A percentile compares a stretch with the other conserved stretches of the same genome.
phyloP scores from a whole-genome alignment of 192 early-diverging fungal species.

The Rhizophagus prolifer region DNA sequence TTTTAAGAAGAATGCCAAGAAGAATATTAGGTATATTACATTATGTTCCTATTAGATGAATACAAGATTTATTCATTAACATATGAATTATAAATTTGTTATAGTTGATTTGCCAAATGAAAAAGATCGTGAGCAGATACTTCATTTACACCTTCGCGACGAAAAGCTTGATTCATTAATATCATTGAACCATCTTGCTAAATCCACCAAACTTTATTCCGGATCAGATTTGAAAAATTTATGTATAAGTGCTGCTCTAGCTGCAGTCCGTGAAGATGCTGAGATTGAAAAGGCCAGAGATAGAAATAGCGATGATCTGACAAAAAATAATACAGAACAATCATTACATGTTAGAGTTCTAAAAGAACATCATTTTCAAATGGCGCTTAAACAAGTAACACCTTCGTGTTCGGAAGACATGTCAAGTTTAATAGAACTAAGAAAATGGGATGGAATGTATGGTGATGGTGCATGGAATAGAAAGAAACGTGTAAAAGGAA shows the following conservation, averaged over 20 bases:
- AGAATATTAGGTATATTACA: conserved; percentile 66
- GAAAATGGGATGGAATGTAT: conserved; percentile 88
- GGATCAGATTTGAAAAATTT: conserved; percentile 96
- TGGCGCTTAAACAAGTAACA: conserved; percentile 80
- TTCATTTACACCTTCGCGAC: conserved; percentile 73
- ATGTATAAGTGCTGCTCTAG: conserved; percentile 81
- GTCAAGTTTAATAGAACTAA: conserved; percentile 82
- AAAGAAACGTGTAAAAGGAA: conserved; percentile 46
- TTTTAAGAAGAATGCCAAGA: conserved; percentile 87
- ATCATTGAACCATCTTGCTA: conserved; percentile 63
- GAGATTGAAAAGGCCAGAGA: conserved; percentile 42
- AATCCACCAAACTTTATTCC: conserved; percentile 76
- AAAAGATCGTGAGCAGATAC: conserved; percentile 71
- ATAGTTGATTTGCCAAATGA: conserved; percentile 83
- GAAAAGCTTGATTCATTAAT: conserved; percentile 67
- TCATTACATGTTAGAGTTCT: conserved; percentile 34
- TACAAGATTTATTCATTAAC: background rate
- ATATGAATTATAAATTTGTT: background rate
- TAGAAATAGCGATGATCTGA: background rate
- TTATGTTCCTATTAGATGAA: background rate
- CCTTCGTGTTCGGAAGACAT: conserved; percentile 89
- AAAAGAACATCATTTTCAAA: conserved; percentile 71
- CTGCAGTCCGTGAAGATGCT: conserved; percentile 61
- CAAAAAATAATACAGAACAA: conserved; percentile 10
- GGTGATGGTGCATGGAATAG: conserved; percentile 71